Evolutionary conservation across 106 monocot species (phyloP), one percentile per base, ranked within the genome.

Genomic region (Platanthera zijinensis): DNA sequence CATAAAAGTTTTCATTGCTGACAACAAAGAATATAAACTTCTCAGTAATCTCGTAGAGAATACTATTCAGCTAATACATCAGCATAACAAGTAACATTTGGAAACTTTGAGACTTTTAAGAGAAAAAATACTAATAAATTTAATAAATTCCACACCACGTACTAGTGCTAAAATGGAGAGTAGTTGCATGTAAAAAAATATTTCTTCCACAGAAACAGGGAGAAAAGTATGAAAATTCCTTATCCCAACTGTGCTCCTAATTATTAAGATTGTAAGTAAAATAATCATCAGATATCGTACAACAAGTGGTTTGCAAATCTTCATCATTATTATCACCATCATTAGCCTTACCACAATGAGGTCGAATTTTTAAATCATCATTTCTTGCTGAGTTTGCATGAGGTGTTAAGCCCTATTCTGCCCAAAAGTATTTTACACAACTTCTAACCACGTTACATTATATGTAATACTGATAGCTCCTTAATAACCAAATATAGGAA

Each of bases 1-100:
- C 93, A 50, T 87, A 91, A 46, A 93, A 93, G 64, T 96, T 82
- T 39, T 96, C 90, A 63, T 90, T 87, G 47, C 95, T 95, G 90
- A 81, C 71, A 3, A 79, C 17, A 25, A 79, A 68, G 15, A 73
- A 74, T 72, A n/a, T 10, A 52, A 57, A 10, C 49, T 10, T 50
- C n/a, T 28, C 19, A 72, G 21, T 51, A 21, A 51, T 7, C 46
- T 8, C 47, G 18, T 48, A 49, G 71, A 71, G n/a, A 50, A 71
- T 49, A 50, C 50, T 22, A 48, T 70, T 13, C 11, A 15, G 48
- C 1, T 11, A 30, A 66, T 10, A 25, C 22, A 64, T 25, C 28
- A 46, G 45, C 14, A 69, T 69, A 69, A 21, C 45, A 46, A 47
- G 10, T 47, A 46, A 46, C 21, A 69, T 47, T 47, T 17, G 15